Base-by-base conservation (phyloP, 2,329 filamentous ascomycete genomes). In the Lomentospora prolificans region DNA sequence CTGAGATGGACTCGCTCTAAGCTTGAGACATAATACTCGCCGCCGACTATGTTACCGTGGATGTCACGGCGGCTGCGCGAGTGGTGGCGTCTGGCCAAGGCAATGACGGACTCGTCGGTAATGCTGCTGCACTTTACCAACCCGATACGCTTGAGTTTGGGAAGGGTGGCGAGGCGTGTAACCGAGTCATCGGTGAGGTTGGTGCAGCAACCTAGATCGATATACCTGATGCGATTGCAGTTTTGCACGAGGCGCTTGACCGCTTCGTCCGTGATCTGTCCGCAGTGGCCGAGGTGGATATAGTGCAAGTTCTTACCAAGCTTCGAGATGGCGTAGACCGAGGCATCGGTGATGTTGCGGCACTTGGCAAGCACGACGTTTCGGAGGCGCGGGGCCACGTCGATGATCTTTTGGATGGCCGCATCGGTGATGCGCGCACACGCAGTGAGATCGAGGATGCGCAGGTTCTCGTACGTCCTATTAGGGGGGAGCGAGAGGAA, bases 281-380 rank as follows among this genome's bases (percentile, higher is more conserved):
- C 82, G 69, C 94, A 99, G 69, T 99, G 94, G 8, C 94, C 94
- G 2, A 99, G 78, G 66, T 99, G 94, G 54, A 99, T 86, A 68
- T 96, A 97, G 69, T 99, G 94, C 55, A 99, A 74, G 64, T 97
- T 99, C 75, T 96, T 97, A 59, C 91, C 90, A 3, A 99, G 79
- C 63, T 82, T 86, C 57, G 90, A 86, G 60, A 99, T 97, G 56
- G 91, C 86, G 62, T 87, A 77, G 7, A 99, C 90, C 7, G 92
- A 86, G 50, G 82, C 80, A 70, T 99, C 92, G 1, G 94, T 97
- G 64, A 99, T 89, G 64, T 91, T 86, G 60, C 87, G 83, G 70
- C 94, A 99, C 72, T 99, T 99, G 60, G 91, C 90, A 14, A 99
- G 79, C 4, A 99, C 91, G 3, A 99, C 77, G 66, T 97, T 97